Evolutionary conservation across 2,329 filamentous ascomycete species (phyloP).

Genomic region (Aspergillus sp.): DNA sequence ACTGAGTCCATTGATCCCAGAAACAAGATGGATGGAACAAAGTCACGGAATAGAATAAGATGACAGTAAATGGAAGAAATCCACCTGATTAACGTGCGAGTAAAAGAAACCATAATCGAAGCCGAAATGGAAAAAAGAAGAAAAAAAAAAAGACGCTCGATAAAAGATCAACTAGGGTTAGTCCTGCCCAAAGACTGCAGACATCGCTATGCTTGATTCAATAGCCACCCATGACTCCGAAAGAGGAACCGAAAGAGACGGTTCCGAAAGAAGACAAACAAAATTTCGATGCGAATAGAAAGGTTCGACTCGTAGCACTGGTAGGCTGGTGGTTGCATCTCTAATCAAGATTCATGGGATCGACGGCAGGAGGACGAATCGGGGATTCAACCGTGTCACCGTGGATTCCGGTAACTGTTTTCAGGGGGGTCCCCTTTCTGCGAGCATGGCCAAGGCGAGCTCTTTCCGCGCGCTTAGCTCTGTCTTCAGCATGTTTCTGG

Average conservation of each 20-base stretch:
- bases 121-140: background rate
- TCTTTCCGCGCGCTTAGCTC: conserved; percentile 17
- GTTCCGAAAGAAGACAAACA: background rate
- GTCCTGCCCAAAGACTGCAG: background rate
- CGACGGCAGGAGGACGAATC: background rate
- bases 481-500: conserved; percentile 19
- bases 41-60: background rate
- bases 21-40: background rate
- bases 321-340: background rate
- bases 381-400: conserved; percentile 4
- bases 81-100: background rate
- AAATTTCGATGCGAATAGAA: background rate
- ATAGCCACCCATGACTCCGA: background rate
- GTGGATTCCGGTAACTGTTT: background rate
- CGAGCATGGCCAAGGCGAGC: conserved; percentile 19
- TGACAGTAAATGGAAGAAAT: background rate
- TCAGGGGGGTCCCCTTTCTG: conserved; percentile 9
- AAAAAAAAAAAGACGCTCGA: background rate
- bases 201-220: conserved; percentile 6
- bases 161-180: background rate
- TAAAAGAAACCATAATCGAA: background rate
- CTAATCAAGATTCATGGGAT: background rate
- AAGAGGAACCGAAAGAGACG: background rate
- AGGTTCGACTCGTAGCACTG: background rate
- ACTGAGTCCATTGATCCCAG: background rate